Conservation (phyloP, 441 rosid genomes). For the Bocquillonia castaneifolia region DNA sequence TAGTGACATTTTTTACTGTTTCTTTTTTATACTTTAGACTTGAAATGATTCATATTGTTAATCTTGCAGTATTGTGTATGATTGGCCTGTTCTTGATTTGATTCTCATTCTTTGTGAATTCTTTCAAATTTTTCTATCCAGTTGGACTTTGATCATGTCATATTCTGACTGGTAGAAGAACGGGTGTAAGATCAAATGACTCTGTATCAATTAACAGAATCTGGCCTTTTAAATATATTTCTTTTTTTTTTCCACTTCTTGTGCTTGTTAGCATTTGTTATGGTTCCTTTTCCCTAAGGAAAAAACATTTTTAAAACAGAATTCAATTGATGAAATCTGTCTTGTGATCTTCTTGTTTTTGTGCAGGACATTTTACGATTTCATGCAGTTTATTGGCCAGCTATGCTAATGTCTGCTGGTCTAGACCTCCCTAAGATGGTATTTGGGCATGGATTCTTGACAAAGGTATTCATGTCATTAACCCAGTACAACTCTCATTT, state of each 20-base stretch:
- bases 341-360: constrained; percentile 9
- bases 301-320: background rate
- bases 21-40: background rate
- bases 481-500: constrained; percentile 3
- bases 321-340: background rate
- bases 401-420: constrained; percentile 96
- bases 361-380: constrained; percentile 95
- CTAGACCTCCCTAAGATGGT: constrained; percentile 72
- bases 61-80: background rate
- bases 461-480: constrained; percentile 52
- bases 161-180: background rate
- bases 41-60: background rate
- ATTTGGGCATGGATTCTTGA: constrained; percentile 94
- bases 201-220: background rate
- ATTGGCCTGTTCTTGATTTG: background rate
- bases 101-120: background rate
- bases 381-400: constrained; percentile 98
- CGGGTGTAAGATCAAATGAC: background rate
- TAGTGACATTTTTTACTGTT: background rate
- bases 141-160: background rate
- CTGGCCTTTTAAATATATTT: background rate
- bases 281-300: background rate
- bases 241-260: constrained; percentile 1
- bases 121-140: background rate
- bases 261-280: background rate